Evolutionary conservation across 169 alveolate genomes (phyloP), one percentile per base, ranked within the genome.

Genomic region (Fabrea salina): DNA sequence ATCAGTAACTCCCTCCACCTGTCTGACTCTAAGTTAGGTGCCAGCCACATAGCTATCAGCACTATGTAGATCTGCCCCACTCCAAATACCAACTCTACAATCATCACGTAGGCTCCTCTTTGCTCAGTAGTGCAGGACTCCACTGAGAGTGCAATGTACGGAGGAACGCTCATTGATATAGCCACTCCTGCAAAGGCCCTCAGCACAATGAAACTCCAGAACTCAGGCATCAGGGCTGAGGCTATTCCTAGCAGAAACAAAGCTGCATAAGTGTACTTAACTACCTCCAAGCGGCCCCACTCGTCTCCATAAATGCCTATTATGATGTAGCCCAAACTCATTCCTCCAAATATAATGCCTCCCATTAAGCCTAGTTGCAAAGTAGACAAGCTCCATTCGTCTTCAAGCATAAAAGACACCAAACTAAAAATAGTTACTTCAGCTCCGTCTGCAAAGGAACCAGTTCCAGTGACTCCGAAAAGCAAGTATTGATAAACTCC

Each of bases 141-240:
- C 2, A 47, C 56, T n/a, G 25, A 11, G n/a, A 19, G 35, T 16
- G 67, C 25, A 27, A 35, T 56, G 25, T 13, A n/a, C n/a, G 25
- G n/a, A 19, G 67, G 40, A 27, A 56, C 67, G n/a, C n/a, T n/a
- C 11, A 25, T 35, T n/a, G 40, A 25, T 25, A 56, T n/a, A 19
- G 40, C 30, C 1, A 56, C 11, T 0, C 37, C n/a, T 27, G 25
- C n/a, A 19, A 56, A 1, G 25, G 16, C 37, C 35, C 67, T 56
- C 30, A 27, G n/a, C n/a, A n/a, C 11, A 19, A 56, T 13, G 11
- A 56, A 25, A 1, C 40, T 19, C 67, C 25, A 19, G 35, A 19
- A 0, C 16, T 56, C 35, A n/a, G 67, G 67, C 67, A 56, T 56
- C 11, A 56, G 16, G 25, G 67, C 67, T n/a, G 67, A 56, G 25